A percentile compares a stretch with the other conserved stretches of the same genome.
phyloP scores from a whole-genome alignment of 495 filamentous ascomycete genomes.

The Achaetomiella virescens region DNA sequence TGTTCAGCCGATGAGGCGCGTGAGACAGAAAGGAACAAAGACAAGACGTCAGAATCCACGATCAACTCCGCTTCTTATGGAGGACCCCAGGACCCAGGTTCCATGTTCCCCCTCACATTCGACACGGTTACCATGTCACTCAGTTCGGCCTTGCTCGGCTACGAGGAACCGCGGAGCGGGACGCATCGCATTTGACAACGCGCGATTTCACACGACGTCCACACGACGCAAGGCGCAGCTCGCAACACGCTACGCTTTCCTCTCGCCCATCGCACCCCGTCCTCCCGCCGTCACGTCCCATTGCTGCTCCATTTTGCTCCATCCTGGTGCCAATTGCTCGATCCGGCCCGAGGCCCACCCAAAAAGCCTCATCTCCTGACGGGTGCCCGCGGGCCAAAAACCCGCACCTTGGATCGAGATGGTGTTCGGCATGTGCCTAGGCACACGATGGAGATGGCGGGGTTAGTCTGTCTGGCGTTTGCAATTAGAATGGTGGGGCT shows the following conservation, averaged over 20 bases:
- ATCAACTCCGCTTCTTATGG: constrained; percentile 6
- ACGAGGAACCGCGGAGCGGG: not conserved
- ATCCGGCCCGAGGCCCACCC: not conserved
- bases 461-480: not conserved
- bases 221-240: not conserved
- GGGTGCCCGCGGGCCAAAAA: not conserved
- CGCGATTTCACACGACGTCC: not conserved
- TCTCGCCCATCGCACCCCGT: no score
- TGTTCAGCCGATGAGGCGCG: not conserved
- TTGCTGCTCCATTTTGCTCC: not conserved
- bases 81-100: not conserved
- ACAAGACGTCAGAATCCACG: not conserved
- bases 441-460: not conserved
- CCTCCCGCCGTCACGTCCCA: no score
- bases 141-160: constrained; percentile 9
- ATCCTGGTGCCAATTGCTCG: not conserved
- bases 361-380: not conserved
- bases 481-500: not conserved
- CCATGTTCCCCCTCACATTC: not conserved
- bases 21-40: not conserved
- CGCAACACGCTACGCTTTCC: not conserved
- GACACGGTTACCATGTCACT: not conserved
- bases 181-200: constrained; percentile 4
- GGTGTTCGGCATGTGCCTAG: constrained; percentile 1
- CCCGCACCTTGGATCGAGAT: not conserved